Evolutionary conservation across 345 rosid genomes (phyloP).

Genomic region (Camelina hispida): DNA sequence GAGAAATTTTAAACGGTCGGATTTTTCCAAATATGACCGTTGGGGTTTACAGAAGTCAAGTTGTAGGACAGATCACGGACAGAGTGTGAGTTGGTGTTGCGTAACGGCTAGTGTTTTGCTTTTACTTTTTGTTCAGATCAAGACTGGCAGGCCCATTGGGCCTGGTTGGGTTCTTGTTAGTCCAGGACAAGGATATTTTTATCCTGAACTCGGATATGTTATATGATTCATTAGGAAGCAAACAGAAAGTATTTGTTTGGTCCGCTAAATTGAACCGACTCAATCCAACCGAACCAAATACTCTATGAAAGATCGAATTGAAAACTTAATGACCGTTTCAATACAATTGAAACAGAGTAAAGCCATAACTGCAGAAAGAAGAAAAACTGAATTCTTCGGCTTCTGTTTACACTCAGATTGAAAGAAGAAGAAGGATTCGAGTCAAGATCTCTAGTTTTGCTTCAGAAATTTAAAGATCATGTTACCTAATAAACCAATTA

Average conservation of each 20-base stretch:
- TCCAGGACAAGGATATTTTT: too few relatives aligned
- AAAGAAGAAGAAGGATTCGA: slow-evolving; percentile 12
- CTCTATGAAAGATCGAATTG: not conserved
- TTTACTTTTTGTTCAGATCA: not conserved
- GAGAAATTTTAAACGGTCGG: slow-evolving; percentile 41
- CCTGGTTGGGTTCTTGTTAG: not conserved
- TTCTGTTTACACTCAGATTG: not conserved
- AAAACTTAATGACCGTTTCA: slow-evolving; percentile 19
- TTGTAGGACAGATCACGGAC: slow-evolving; percentile 12
- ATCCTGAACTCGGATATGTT: too few relatives aligned
- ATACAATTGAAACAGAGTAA: slow-evolving; percentile 29
- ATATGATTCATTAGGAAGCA: too few relatives aligned
- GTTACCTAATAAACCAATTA: slow-evolving; percentile 20
- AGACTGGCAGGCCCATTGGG: slow-evolving; percentile 36
- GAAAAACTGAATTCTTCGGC: slow-evolving; percentile 17
- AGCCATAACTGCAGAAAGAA: slow-evolving; percentile 27
- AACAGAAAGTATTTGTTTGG: not conserved
- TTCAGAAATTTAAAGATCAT: slow-evolving; percentile 3
- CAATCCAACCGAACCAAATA: not conserved
- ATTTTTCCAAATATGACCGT: slow-evolving; percentile 42
- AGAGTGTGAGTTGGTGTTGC: not conserved
- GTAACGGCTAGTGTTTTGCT: slow-evolving; percentile 35
- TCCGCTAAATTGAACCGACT: slow-evolving; percentile 10
- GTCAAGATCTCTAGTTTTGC: not conserved
- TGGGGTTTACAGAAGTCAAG: slow-evolving; percentile 13